Evolutionary conservation across 352 stramenopile genomes (phyloP).

Genomic region (Blastocystis sp.): DNA sequence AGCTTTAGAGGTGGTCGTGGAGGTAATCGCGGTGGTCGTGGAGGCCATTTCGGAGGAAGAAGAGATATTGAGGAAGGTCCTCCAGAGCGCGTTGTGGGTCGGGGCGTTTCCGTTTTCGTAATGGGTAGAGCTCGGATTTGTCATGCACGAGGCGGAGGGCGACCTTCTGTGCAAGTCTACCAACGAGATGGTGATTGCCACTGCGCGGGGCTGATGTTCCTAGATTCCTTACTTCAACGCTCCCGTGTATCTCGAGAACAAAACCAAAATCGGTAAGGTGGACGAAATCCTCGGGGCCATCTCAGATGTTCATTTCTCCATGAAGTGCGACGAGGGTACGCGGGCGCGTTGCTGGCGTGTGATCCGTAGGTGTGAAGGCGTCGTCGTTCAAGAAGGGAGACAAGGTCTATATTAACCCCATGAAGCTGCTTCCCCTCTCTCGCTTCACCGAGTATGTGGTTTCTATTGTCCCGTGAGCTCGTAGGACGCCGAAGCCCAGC

Average conservation of each 20-base stretch:
- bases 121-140: slow-evolving; percentile 84
- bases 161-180: slow-evolving; percentile 96
- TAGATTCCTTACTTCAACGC: slow-evolving; percentile 97
- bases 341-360: neutral
- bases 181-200: slow-evolving; percentile 76
- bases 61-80: slow-evolving; percentile 71
- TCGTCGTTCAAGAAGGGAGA: slow-evolving; percentile 92
- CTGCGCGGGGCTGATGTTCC: neutral
- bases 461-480: neutral
- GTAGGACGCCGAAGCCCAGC: slow-evolving; percentile 63
- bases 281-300: slow-evolving; percentile 96
- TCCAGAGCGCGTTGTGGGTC: slow-evolving; percentile 70
- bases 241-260: slow-evolving; percentile 94
- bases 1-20: slow-evolving; percentile 70
- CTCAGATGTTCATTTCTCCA: slow-evolving; percentile 79
- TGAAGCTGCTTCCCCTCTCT: slow-evolving; percentile 90
- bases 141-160: slow-evolving; percentile 92
- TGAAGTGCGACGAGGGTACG: slow-evolving; percentile 63
- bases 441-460: slow-evolving; percentile 84
- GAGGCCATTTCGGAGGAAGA: slow-evolving; percentile 60
- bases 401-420: slow-evolving; percentile 92
- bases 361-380: slow-evolving; percentile 83
- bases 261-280: slow-evolving; percentile 96
- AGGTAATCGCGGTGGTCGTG: slow-evolving; percentile 65
- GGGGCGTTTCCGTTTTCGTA: neutral